Conservation (phyloP, 208 protist genomes). For the Acanthamoeba culbertsoni region DNA sequence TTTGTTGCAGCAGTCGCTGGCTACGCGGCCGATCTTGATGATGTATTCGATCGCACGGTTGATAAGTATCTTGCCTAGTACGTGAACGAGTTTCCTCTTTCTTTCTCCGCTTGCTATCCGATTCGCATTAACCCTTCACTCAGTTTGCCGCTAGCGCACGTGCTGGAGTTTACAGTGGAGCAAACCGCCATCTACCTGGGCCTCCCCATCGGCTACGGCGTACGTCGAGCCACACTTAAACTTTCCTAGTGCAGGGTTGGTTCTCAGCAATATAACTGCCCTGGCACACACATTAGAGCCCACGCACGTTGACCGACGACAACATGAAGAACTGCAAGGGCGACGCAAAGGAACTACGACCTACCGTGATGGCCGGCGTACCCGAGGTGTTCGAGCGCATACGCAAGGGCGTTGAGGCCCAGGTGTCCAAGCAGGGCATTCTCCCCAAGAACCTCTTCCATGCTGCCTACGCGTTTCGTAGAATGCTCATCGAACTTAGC, state of each 20-base stretch:
- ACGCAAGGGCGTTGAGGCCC: not conserved
- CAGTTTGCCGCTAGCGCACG: constrained; percentile 65
- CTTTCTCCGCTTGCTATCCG: not conserved
- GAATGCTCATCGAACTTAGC: not conserved
- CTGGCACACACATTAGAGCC: not conserved
- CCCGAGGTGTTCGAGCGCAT: constrained; percentile 56
- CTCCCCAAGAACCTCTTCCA: constrained; percentile 15
- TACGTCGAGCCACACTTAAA: not conserved
- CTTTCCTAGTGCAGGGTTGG: not conserved
- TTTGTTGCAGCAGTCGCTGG: constrained; percentile 25
- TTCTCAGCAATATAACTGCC: not conserved
- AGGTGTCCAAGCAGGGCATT: not conserved
- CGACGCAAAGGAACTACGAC: constrained; percentile 44
- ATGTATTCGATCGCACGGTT: not conserved
- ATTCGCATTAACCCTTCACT: not conserved
- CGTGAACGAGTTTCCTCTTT: not conserved
- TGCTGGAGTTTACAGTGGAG: constrained; percentile 59
- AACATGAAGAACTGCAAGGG: constrained; percentile 35
- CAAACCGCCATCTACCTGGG: not conserved
- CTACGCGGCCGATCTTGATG: not conserved
- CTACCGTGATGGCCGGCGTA: constrained; percentile 63
- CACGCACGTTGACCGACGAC: constrained; percentile 22
- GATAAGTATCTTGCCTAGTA: constrained; percentile 11
- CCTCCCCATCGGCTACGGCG: constrained; percentile 44
- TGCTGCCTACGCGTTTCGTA: not conserved